Base-by-base conservation (phyloP, 140 eudicot genomes). In the Flaveria floridana region DNA sequence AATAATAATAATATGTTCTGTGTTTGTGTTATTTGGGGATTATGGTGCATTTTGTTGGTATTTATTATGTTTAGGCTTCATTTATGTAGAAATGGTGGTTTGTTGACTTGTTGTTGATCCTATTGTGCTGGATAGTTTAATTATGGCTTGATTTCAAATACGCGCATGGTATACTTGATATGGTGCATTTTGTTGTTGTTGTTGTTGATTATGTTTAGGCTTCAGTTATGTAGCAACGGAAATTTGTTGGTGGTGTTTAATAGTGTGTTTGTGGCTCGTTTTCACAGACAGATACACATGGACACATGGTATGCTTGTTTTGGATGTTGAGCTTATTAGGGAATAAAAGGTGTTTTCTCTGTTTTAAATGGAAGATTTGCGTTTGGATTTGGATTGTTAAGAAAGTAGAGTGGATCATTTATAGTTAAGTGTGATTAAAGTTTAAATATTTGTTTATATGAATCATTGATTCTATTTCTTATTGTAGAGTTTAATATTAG, bases 221-320 rank as follows among this genome's bases (percentile, higher is more conserved):
- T 42, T 34, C 13, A 8, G 14, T 46, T 42, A 57, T 57, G 71
- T 65, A 7, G 77, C 47, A 66, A 59, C 9, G 2, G 46, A 26
- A 59, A 69, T 4, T 58, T 25, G 48, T 21, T 13, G 71, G 34
- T 12, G 53, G 71, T 48, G 28, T 53, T 20, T 18, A 16, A 61
- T 70, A 13, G 65, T 42, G 30, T 28, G 34, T 1, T 77, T 34
- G 77, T 30, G 72, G 16, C 41, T 78, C 28, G 71, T 26, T 59
- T 78, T 46, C 55, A 34, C 55, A 78, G 72, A 78, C 28, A 25
- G 28, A 25, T 25, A 25, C 76, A 44, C 81, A 12, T 42, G 37
- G 37, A 19, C 21, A n/a, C 47, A 14, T 34, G 41, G 41, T 34
- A 34, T 34, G 41, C 7, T 5, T 64, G 6, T 62, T 26, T 62